Percentiles rank a stretch among this genome's conserved stretches.
phyloP scores from a whole-genome alignment of 106 monocot genomes.

The Dactylorhiza incarnata region DNA sequence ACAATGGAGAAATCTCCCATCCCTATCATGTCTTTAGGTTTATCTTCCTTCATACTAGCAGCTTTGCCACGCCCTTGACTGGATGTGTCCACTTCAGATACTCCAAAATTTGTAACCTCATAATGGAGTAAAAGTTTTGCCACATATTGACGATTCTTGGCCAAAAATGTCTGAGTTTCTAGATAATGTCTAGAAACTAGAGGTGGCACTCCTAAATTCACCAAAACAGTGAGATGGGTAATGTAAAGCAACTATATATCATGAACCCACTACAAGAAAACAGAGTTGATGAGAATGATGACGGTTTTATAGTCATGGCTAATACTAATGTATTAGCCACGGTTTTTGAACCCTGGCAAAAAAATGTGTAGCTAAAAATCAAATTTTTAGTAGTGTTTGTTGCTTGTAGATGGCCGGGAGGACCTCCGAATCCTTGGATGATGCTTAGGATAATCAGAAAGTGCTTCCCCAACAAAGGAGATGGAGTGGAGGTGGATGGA shows the following conservation, averaged over 20 bases:
- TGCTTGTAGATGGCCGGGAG: no score
- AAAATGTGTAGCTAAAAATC: no score
- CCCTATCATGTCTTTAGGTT: slow-evolving; percentile 26
- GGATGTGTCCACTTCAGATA: slow-evolving; percentile 6
- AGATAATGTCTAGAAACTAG: slow-evolving; percentile 79
- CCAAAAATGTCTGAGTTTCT: slow-evolving; percentile 84
- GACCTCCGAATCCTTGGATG: no score
- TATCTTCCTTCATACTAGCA: slow-evolving; percentile 65
- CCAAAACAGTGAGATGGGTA: slow-evolving; percentile 2
- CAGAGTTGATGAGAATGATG: no score
- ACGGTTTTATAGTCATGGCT: no score
- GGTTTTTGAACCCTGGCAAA: no score
- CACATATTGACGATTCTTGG: slow-evolving; percentile 75
- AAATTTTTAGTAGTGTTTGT: no score
- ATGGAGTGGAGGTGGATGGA: no score
- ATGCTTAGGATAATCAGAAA: no score
- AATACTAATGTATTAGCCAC: no score
- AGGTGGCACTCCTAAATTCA: slow-evolving; percentile 75
- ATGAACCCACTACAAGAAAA: no score
- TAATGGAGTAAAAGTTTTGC: slow-evolving; percentile 83
- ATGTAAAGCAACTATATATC: not conserved
- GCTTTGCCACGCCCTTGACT: slow-evolving; percentile 73
- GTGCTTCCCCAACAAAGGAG: no score
- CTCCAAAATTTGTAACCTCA: slow-evolving; percentile 36
- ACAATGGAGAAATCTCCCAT: slow-evolving; percentile 49